Evolutionary conservation across 2,329 filamentous ascomycete species (phyloP), one percentile per base, ranked within the genome.

Genomic region (Xenosphaeropsis pyriputrescens): DNA sequence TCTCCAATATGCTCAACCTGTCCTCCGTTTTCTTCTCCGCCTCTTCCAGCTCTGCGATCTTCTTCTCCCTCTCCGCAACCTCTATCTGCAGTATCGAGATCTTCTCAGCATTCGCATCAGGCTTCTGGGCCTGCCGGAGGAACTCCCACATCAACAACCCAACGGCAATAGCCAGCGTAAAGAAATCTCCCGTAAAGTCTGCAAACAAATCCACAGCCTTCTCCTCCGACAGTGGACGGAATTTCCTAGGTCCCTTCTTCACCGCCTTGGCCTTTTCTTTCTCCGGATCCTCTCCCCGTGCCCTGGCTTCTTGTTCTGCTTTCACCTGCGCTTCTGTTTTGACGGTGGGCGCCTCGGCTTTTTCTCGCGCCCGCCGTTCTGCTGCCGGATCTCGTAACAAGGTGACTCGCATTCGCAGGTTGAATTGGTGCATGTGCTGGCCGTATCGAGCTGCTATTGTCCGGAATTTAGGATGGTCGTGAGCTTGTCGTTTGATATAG

Each of bases 121-220:
- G 73, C 53, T 79, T 79, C 46, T 64, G 59, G n/a, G 65, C 63
- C 6, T 68, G 59, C 46, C 65, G 68, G 53, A 71, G 69, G 45
- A 71, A 76, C 56, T 79, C 75, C 53, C 72, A 79, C 29, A 77
- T 56, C 39, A 79, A 66, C 36, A 79, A 52, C 15, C 55, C 64
- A 12, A 62, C 59, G 6, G 72, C 75, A 18, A 79, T 72, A 5
- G 64, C 50, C 15, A 79, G 62, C 42, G 79, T 78, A 50, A 79
- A 79, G 13, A 61, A 58, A 45, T 79, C 75, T 31, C 75, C 75
- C 36, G 74, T 59, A 13, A 79, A 74, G 48, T 79, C 75, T 32
- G 75, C 75, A 47, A 79, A 79, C 6, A 79, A 57, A 48, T 79
- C 74, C 9, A 79, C 75, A 7, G 75, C 75, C 55, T 79, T 79